Conservation (phyloP, 495 filamentous ascomycete genomes). For the Penicillium herquei region DNA sequence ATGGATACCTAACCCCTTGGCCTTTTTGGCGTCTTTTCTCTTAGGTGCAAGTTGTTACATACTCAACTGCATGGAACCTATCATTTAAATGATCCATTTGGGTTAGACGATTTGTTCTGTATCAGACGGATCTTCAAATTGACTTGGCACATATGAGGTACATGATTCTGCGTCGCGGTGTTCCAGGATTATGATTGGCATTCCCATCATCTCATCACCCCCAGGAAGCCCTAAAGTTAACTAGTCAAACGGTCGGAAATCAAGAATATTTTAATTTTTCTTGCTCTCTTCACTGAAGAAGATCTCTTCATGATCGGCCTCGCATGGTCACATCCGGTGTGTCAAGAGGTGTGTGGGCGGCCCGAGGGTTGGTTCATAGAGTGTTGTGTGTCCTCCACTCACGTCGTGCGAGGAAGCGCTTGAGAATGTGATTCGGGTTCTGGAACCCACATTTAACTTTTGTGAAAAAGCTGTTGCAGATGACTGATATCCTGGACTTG, state of each 20-base stretch:
- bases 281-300: conserved; percentile 2
- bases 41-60: no score
- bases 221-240: not conserved
- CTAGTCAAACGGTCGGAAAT: not conserved
- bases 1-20: no score
- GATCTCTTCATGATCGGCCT: conserved; percentile 18
- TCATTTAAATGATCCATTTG: no score
- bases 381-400: conserved; percentile 8
- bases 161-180: no score
- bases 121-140: no score
- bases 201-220: no score
- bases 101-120: no score
- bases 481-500: conserved; percentile 6
- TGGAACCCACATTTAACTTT: conserved; percentile 3
- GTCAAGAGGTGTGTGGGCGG: conserved; percentile 13
- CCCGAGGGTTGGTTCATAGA: conserved; percentile 3
- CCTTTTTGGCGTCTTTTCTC: no score
- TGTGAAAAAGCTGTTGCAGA: conserved; percentile 8
- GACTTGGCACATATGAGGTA: no score
- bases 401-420: conserved; percentile 16
- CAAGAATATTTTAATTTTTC: not conserved
- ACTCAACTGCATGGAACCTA: no score
- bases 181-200: no score
- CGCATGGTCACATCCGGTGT: conserved; percentile 15
- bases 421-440: conserved; percentile 2